A percentile compares a stretch with the other conserved stretches of the same genome.
Conservation (phyloP, 139 green algal species). For the Micractinium sp. region DNA sequence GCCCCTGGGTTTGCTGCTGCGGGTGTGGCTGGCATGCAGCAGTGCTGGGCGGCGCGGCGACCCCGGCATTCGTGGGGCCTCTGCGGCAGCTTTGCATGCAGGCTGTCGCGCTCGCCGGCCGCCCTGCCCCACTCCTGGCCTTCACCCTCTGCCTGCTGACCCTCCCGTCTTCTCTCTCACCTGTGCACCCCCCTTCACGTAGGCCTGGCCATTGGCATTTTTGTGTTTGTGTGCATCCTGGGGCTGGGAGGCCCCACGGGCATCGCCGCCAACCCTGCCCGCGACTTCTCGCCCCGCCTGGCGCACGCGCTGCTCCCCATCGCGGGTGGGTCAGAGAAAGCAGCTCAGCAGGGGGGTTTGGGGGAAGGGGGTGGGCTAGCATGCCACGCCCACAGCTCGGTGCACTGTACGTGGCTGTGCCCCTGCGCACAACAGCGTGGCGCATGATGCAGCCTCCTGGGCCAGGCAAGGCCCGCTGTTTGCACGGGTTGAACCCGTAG, state of each 20-base stretch:
- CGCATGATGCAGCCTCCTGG: background rate
- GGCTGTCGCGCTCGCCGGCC: no score
- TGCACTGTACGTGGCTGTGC: background rate
- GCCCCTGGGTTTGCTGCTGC: no score
- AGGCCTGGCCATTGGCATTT: slow-evolving; percentile 43
- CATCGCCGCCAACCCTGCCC: slow-evolving; percentile 54
- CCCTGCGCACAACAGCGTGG: background rate
- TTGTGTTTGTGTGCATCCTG: slow-evolving; percentile 48
- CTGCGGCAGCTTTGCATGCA: no score
- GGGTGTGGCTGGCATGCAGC: no score
- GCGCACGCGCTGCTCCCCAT: slow-evolving; percentile 59
- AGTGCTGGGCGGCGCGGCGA: no score
- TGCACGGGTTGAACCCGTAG: background rate
- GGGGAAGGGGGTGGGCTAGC: background rate
- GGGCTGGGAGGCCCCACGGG: slow-evolving; percentile 47
- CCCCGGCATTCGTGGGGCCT: no score
- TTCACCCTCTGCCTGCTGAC: background rate
- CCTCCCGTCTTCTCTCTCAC: background rate
- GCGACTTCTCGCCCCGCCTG: slow-evolving; percentile 51
- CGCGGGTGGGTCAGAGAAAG: background rate
- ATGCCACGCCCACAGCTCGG: background rate
- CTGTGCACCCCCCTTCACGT: background rate
- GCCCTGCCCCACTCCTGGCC: background rate
- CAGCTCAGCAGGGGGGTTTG: background rate
- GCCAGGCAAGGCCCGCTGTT: background rate